Conservation (phyloP, 2,329 filamentous ascomycete genomes). For the Whalleya microplaca region DNA sequence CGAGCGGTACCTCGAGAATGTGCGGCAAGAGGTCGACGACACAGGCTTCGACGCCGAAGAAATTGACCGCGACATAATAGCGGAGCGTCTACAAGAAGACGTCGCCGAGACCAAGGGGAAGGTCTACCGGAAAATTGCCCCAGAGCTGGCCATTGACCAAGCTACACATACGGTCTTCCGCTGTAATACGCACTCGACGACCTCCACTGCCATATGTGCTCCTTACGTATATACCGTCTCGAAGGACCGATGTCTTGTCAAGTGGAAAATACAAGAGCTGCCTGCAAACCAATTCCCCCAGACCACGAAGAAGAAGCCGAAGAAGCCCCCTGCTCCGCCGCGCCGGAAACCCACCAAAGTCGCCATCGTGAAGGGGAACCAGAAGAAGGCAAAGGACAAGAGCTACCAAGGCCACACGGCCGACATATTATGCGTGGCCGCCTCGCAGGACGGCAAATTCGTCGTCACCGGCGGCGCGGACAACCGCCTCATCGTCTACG, state of each 20-base stretch:
- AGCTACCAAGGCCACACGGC: slow-evolving; percentile 77
- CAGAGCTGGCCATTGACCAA: slow-evolving; percentile 69
- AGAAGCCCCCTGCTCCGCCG: slow-evolving; percentile 61
- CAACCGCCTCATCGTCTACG: slow-evolving; percentile 84
- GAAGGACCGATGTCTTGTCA: slow-evolving; percentile 82
- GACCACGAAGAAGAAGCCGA: slow-evolving; percentile 60
- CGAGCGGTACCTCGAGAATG: slow-evolving; percentile 90
- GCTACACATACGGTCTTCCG: slow-evolving; percentile 75
- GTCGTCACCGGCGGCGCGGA: slow-evolving; percentile 90
- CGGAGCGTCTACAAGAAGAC: slow-evolving; percentile 87
- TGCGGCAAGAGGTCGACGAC: slow-evolving; percentile 76
- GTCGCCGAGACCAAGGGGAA: slow-evolving; percentile 90
- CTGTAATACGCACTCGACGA: slow-evolving; percentile 77
- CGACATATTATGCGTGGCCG: slow-evolving; percentile 80
- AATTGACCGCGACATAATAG: slow-evolving; percentile 89
- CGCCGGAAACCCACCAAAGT: slow-evolving; percentile 66
- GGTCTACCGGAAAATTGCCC: slow-evolving; percentile 80
- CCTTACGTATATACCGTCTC: slow-evolving; percentile 88
- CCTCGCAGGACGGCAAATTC: slow-evolving; percentile 86
- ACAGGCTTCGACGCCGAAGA: slow-evolving; percentile 92
- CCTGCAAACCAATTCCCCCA: slow-evolving; percentile 63
- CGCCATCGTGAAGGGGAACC: slow-evolving; percentile 64
- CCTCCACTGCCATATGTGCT: slow-evolving; percentile 75
- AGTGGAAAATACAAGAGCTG: slow-evolving; percentile 81
- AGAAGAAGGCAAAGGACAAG: slow-evolving; percentile 62